Evolutionary conservation across 2,329 filamentous ascomycete species (phyloP), one percentile per base, ranked within the genome.

Genomic region (Cladosporium sp.): DNA sequence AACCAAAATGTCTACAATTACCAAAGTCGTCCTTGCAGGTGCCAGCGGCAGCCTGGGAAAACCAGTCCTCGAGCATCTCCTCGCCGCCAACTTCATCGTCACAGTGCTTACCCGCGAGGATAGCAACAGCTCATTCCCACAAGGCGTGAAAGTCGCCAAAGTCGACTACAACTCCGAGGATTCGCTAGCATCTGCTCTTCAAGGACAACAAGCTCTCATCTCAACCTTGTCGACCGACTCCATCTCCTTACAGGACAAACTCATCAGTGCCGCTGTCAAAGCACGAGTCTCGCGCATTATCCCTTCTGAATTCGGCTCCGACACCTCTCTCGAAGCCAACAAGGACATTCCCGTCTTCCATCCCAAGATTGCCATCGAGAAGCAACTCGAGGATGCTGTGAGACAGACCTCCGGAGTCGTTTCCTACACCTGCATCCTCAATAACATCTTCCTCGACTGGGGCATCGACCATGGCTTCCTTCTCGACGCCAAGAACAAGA

Each of bases 1-100:
- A 27, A 27, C 22, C 22, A 27, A 4, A 4, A 27, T 27, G 22
- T 27, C 22, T 9, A 27, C 22, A 27, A 27, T 27, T 9, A 27
- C 22, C 22, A 57, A 56, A 37, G 63, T 69, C n/a, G 64, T 68
- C 40, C 53, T 68, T 6, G 59, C 57, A 9, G 62, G 65, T 30
- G 64, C 67, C 17, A 61, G 62, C 9, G 73, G 73, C 30, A 72
- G 72, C 49, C 64, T 76, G 9, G 73, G 73, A 2, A 64, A 66
- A 3, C 56, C 64, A 9, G 60, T 77, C 24, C 58, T 76, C 27
- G 54, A 69, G 11, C 65, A 65, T 3, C 71, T 78, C 38, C 61
- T 74, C 32, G 58, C 68, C 2, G 58, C 64, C 12, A 65, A 66
- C 9, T 66, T 69, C 56, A 57, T 55, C 38, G 58, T 68, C 49